Base-by-base conservation (phyloP, 495 filamentous ascomycete genomes). In the Hypoxylon intermedium region DNA sequence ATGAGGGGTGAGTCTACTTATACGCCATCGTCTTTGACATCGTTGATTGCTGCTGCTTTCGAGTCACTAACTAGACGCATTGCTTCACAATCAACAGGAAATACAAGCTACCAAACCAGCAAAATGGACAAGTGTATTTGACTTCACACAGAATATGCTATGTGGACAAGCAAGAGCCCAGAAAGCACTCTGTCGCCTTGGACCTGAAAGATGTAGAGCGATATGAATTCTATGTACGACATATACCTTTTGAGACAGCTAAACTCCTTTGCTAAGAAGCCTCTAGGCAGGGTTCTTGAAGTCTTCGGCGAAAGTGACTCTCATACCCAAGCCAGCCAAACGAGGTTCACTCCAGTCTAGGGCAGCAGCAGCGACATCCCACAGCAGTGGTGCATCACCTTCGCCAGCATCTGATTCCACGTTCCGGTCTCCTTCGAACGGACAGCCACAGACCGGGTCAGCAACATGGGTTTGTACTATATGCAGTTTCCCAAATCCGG, bases 381-480 rank as follows among this genome's bases (percentile, higher is more conserved):
- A 78, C 56, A 79, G 74, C 46, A 68, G 75, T 41, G 78, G 71
- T 6, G 59, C 79, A 12, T 82, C 84, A 1, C 78, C 81, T 24
- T 71, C 76, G 20, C 79, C 80, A 18, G 72, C 76, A 36, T 69
- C 74, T 13, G 81, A 82, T 7, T 80, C 80, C 23, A 73, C 82
- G 5, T 70, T 78, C 36, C 73, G 81, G 13, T 69, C 78, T 5
- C 74, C 83, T 20, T 76, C 76, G 7, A 71, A 82, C 24, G 77
- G 82, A 3, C 72, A 79, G 9, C 51, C 79, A 5, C 71, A 80
- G 33, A 67, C 76, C 6, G 85, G 79, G 66, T 79, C 78, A 52
- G 92, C 89, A 3, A 96, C 93, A n/a, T 98, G 94, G 94, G 87
- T 98, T 40, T 98, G 95, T 77, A 89, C 91, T 2, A 98, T 98